Base-by-base conservation (phyloP, 23 red algal species). In the Agarophyton chilense region DNA sequence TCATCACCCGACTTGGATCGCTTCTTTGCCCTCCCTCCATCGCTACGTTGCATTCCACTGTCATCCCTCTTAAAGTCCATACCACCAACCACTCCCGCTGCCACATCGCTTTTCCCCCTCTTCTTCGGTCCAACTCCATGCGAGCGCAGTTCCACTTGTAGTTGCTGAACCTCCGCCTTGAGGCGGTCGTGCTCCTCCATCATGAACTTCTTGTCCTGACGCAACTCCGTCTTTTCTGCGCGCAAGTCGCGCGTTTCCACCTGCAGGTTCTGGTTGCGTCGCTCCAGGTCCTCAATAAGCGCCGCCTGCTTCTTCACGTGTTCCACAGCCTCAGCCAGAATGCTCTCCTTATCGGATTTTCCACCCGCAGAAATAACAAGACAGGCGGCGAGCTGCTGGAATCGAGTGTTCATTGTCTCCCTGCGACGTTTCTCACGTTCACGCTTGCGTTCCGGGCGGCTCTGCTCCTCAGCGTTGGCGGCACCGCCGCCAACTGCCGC, bases 261-360 rank as follows among this genome's bases (percentile, higher is more conserved):
- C 22, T 55, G 46, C 52, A 88, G 39, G 46, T 31, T 73, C 13
- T 53, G 49, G 42, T 88, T 88, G 28, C 55, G 84, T 34, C 24
- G 28, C 68, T 55, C 67, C 33, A 88, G 55, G 29, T 60, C 72
- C 19, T 60, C 35, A 34, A 88, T 74, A 12, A 61, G 11, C 29
- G 44, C 29, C 52, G 67, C 84, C 25, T 77, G 84, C 65, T 74
- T 77, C 51, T 88, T 74, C 43, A 88, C 67, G 21, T 77, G 54
- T 11, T 88, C 67, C n/a, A 88, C 84, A 14, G 84, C 84, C 55
- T 88, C 84, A 24, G 67, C 84, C 63, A 88, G 84, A 43, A 88
- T 77, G 8, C 68, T 77, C 45, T 88, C 84, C 84, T 88, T 88
- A 51, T 88, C 84, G 26, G 54, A 71, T 28, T 77, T 74, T 8